Percentiles rank a stretch among this genome's conserved stretches.
Conservation (phyloP, 2,329 filamentous ascomycete genomes). For the Penicillium paneum region DNA sequence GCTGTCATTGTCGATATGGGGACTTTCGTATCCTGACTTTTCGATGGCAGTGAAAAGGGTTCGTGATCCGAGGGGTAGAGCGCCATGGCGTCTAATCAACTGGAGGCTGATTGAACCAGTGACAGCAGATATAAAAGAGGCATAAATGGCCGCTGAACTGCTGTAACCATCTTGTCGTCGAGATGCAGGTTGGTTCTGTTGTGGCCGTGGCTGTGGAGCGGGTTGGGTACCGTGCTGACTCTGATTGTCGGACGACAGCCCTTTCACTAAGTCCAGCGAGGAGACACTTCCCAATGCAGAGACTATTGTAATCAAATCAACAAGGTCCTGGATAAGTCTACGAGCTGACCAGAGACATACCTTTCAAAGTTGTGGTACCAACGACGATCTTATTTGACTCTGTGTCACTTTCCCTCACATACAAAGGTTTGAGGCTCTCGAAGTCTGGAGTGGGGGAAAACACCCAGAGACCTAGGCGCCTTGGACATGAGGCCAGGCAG, state of each 20-base stretch:
- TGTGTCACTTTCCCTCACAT: slow-evolving; percentile 22
- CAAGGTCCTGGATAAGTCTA: not conserved
- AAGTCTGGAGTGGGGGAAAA: slow-evolving; percentile 42
- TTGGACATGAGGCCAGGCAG: slow-evolving; percentile 40
- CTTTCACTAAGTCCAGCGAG: slow-evolving; percentile 36
- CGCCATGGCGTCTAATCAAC: slow-evolving; percentile 34
- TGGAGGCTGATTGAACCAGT: slow-evolving; percentile 38
- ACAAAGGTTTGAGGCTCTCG: slow-evolving; percentile 32
- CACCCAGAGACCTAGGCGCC: slow-evolving; percentile 40
- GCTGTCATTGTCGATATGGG: slow-evolving; percentile 27
- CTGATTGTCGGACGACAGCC: slow-evolving; percentile 33
- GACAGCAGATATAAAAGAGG: slow-evolving; percentile 41
- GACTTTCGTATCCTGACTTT: slow-evolving; percentile 30
- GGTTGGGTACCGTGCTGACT: slow-evolving; percentile 17
- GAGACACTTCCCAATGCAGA: slow-evolving; percentile 37
- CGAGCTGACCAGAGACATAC: slow-evolving; percentile 15
- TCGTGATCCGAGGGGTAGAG: slow-evolving; percentile 41
- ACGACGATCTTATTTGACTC: slow-evolving; percentile 32
- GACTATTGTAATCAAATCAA: slow-evolving; percentile 22
- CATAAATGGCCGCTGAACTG: slow-evolving; percentile 37
- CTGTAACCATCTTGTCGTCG: slow-evolving; percentile 32
- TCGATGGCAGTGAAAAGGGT: slow-evolving; percentile 39
- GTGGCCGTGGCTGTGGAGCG: slow-evolving; percentile 23
- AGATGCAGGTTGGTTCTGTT: slow-evolving; percentile 22
- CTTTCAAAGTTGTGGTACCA: slow-evolving; percentile 34